phyloP scores from a whole-genome alignment of 371 early-diverging fungal species.

The Capniomyces stellatus region DNA sequence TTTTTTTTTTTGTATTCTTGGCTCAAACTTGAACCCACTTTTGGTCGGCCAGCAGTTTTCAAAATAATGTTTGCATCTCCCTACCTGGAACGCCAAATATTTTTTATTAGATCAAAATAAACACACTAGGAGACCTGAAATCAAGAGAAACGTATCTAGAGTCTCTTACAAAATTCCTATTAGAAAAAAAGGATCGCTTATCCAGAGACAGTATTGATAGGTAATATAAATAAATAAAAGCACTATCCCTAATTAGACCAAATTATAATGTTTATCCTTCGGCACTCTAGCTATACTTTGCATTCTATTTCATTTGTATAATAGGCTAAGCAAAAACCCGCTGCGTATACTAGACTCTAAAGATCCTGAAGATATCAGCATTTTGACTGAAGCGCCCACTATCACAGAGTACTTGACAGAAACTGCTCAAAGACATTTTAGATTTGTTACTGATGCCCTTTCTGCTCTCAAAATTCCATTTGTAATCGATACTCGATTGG shows the following conservation, averaged over 20 bases:
- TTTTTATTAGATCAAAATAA: conserved; percentile 24
- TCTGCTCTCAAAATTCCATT: conserved; percentile 26
- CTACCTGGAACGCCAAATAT: background rate
- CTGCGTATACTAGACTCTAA: conserved; percentile 43
- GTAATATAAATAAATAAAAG: too few species aligned
- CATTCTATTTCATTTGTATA: background rate
- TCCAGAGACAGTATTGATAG: conserved; percentile 32
- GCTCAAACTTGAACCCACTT: too few species aligned
- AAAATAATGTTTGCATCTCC: conserved; percentile 5
- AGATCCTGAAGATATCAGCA: conserved; percentile 22
- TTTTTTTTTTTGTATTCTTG: conserved; percentile 1
- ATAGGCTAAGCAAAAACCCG: conserved; percentile 30
- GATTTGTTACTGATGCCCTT: conserved; percentile 21
- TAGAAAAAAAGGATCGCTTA: conserved; percentile 10
- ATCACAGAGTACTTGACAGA: conserved; percentile 21
- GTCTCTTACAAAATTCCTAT: conserved; percentile 26
- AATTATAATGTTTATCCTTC: too few species aligned
- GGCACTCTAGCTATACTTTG: too few species aligned
- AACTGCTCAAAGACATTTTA: conserved; percentile 21
- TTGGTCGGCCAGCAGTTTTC: too few species aligned
- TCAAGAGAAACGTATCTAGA: conserved; percentile 25
- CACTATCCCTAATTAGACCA: too few species aligned
- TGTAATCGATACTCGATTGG: conserved; percentile 27
- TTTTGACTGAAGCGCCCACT: conserved; percentile 21
- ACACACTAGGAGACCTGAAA: conserved; percentile 31